These are phyloP conservation scores for Acer campestre DNA, from an alignment of 345 rosid species.

Conservation along the genomic window DNA sequence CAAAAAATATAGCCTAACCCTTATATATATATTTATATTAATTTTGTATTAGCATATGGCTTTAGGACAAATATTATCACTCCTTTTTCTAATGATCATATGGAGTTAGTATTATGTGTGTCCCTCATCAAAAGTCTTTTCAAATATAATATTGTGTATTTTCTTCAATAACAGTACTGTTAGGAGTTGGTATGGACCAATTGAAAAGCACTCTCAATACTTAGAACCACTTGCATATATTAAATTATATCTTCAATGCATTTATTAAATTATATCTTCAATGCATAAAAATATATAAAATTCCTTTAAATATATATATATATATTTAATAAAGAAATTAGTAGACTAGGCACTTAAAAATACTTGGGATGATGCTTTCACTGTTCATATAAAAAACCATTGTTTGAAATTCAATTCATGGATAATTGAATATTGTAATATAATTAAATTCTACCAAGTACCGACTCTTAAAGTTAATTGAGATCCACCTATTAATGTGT, in stretches of 20 bases:
- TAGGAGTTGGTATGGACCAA: background rate
- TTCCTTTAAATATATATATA: background rate
- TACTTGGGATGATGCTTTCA: background rate
- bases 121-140: background rate
- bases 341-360: background rate
- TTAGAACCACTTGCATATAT: constrained; percentile 10
- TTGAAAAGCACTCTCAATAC: background rate
- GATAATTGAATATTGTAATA: background rate
- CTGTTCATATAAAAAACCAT: background rate
- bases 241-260: background rate
- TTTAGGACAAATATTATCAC: too few species aligned
- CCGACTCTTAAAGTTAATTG: constrained; percentile 2
- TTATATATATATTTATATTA: too few species aligned
- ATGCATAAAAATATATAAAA: background rate
- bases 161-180: background rate
- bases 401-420: background rate
- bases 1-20: too few species aligned
- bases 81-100: too few species aligned
- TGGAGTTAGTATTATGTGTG: background rate
- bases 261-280: constrained; percentile 4
- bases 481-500: constrained; percentile 20
- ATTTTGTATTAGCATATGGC: too few species aligned
- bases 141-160: background rate
- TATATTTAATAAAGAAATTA: background rate
- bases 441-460: background rate